Conservation (phyloP, 768 basidiomycete species). For the Coprinopsis strossmayeri region DNA sequence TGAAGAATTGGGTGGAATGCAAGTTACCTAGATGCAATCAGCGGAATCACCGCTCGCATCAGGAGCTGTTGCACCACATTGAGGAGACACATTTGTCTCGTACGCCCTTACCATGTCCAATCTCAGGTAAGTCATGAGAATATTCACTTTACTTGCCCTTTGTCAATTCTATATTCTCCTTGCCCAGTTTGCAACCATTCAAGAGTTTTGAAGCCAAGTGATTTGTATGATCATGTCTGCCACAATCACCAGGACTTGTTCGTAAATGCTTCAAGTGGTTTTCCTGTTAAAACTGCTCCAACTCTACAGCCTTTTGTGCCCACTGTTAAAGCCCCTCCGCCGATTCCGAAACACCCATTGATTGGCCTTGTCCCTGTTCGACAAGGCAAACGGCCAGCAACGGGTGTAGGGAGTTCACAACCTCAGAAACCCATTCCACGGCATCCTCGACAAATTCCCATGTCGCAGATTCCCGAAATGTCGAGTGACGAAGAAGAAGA, state of each 20-base stretch:
- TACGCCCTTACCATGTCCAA: constrained; percentile 18
- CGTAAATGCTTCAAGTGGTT: neutral
- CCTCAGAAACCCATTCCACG: neutral
- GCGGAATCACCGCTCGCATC: constrained; percentile 12
- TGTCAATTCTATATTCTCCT: neutral
- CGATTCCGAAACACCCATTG: neutral
- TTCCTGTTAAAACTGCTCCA: neutral
- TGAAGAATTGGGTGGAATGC: constrained; percentile 12
- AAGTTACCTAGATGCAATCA: constrained; percentile 18
- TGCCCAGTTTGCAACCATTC: constrained; percentile 2
- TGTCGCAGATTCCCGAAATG: neutral
- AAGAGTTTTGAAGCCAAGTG: neutral
- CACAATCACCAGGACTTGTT: constrained; percentile 6
- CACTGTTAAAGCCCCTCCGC: neutral
- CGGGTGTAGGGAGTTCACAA: neutral
- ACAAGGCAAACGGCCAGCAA: neutral
- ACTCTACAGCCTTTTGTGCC: neutral
- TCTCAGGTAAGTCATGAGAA: constrained; percentile 16
- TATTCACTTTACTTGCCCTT: neutral
- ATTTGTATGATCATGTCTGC: constrained; percentile 1
- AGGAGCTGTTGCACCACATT: constrained; percentile 19
- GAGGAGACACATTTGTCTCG: constrained; percentile 21
- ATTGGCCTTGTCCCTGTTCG: neutral
- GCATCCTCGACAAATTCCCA: constrained; percentile 4
- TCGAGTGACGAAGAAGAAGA: neutral